These are phyloP conservation scores for Sphaerulina populicola DNA, from an alignment of 2,329 filamentous ascomycete genomes.

Conservation along the genomic window DNA sequence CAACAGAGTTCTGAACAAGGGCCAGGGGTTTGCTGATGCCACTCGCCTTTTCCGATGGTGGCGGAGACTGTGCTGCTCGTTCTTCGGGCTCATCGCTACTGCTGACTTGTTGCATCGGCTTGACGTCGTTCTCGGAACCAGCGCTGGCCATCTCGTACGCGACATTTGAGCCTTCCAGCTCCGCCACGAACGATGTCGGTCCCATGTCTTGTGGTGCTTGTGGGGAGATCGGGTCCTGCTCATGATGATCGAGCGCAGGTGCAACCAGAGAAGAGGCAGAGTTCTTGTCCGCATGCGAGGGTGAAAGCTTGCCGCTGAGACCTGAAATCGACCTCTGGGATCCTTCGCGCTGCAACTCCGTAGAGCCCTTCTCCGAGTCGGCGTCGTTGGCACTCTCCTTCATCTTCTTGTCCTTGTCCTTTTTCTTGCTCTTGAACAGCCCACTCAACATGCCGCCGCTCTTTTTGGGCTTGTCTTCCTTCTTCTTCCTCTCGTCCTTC, in stretches of 20 bases:
- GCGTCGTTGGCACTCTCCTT: conserved; percentile 38
- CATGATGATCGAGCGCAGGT: conserved; percentile 3
- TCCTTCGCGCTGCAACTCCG: conserved; percentile 22
- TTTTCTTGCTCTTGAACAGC: conserved; percentile 58
- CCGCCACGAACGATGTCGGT: conserved; percentile 27
- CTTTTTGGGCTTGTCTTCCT: conserved; percentile 65
- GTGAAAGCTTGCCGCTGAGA: conserved; percentile 20
- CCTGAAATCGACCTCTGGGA: conserved; percentile 20
- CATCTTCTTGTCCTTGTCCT: conserved; percentile 56
- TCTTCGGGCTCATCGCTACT: conserved; percentile 8
- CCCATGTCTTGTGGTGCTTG: conserved; percentile 15
- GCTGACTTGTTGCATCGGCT: not conserved
- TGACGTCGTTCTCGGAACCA: conserved; percentile 17
- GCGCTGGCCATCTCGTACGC: conserved; percentile 34
- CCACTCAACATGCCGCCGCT: conserved; percentile 65
- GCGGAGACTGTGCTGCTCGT: conserved; percentile 5
- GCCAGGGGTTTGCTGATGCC: conserved; percentile 21
- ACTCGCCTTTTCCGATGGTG: conserved; percentile 12
- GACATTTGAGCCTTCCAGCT: conserved; percentile 34
- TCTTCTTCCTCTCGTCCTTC: conserved; percentile 67
- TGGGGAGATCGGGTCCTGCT: conserved; percentile 2
- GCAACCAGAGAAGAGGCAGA: conserved; percentile 5
- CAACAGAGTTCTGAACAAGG: conserved; percentile 10
- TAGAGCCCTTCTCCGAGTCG: conserved; percentile 26
- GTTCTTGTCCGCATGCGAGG: conserved; percentile 23